Conservation (phyloP, 768 basidiomycete genomes). For the Mycena galericulata region DNA sequence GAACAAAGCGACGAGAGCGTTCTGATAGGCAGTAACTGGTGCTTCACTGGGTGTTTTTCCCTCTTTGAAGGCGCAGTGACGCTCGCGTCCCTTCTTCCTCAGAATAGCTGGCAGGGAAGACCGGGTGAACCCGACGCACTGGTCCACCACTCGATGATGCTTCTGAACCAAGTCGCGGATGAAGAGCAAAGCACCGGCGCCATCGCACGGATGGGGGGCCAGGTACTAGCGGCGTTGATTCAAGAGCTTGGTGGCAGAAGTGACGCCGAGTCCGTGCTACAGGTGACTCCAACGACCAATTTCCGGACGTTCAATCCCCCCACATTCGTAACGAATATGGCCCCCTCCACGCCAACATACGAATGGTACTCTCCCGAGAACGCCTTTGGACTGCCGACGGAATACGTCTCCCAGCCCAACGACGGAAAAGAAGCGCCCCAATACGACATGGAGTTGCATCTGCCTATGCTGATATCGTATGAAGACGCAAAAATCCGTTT, state of each 20-base stretch:
- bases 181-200: constrained; percentile 53
- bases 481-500: constrained; percentile 27
- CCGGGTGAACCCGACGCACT: constrained; percentile 51
- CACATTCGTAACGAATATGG: constrained; percentile 15
- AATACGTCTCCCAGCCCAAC: constrained; percentile 12
- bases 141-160: constrained; percentile 51
- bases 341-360: constrained; percentile 16
- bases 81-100: constrained; percentile 55
- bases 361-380: constrained; percentile 28
- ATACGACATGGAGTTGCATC: constrained; percentile 25
- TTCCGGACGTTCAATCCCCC: constrained; percentile 10
- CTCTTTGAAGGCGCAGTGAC: constrained; percentile 62
- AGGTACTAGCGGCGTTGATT: constrained; percentile 50
- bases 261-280: constrained; percentile 30
- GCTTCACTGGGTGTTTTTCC: constrained; percentile 57
- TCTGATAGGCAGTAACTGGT: constrained; percentile 52
- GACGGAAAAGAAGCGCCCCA: constrained; percentile 18
- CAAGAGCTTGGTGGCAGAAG: constrained; percentile 38
- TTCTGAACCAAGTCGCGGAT: constrained; percentile 49
- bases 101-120: constrained; percentile 53
- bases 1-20: constrained; percentile 37
- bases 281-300: constrained; percentile 15
- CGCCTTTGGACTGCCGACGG: constrained; percentile 11
- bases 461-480: constrained; percentile 28
- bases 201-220: constrained; percentile 53